Evolutionary conservation across 345 rosid species (phyloP), one percentile per base, ranked within the genome.

Genomic region (Acer yangbiense): DNA sequence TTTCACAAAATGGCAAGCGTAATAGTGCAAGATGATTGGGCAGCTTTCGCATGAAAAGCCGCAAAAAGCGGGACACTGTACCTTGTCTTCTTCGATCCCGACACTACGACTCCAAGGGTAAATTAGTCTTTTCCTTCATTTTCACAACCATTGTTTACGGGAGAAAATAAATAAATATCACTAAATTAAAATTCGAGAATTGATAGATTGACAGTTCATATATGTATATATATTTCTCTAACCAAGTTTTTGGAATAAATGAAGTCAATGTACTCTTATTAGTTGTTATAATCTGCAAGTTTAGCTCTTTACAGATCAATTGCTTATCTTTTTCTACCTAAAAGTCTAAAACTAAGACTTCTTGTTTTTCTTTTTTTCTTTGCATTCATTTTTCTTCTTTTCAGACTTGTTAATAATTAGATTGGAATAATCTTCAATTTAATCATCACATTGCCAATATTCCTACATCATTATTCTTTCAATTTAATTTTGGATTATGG

Each of bases 1-100:
- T 20, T 71, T 3, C 62, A 46, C 9, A 65, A 46, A 50, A 77
- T 18, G 76, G 78, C 68, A 72, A 73, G 23, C 35, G 27, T 39
- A 3, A 2, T 13, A 7, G n/a, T 29, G 67, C 23, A 17, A 71
- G 68, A 46, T 20, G 72, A 76, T 76, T 62, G 77, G 79, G 20
- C 69, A 16, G 60, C 65, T 17, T 11, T 3, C 14, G 0, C 3
- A 11, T 12, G 10, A 69, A 80, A 69, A 67, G 85, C 85, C 88
- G 82, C 60, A 25, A 71, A 79, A 68, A 46, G 74, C 77, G 86
- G 76, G 39, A 4, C 74, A 41, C 68, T 64, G 62, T 62, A 5
- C 20, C 25, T 66, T 78, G 77, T 80, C 77, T 20, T 75, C 54
- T 68, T 58, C 84, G 44, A 69, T 68, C 29, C 57, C 3, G 76